Base-by-base conservation (phyloP, 1,284 basidiomycete genomes). In the Tylopilus sp. region DNA sequence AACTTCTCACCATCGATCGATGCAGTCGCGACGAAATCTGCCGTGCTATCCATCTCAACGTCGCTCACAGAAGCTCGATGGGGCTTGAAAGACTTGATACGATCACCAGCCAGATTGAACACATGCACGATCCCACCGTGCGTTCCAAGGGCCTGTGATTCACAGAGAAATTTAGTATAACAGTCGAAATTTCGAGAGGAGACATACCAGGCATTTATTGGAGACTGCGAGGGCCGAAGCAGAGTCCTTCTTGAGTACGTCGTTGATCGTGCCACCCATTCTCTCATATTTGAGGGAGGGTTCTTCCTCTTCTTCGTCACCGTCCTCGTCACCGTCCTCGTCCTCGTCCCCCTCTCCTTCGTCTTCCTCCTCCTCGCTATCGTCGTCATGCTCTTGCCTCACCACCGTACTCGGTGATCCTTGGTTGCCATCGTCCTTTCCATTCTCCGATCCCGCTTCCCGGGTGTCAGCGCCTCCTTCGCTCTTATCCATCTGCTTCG, bases 41-140 rank as follows among this genome's bases (percentile, higher is more conserved):
- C 85, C 1, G 88, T 88, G 44, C 79, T 73, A 67, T 98, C 95
- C 61, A 99, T 77, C 44, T 81, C 81, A 33, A 98, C 83, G 63
- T 93, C 92, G 43, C 85, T 82, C 46, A 99, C 78, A 17, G 88
- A 90, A 0, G 95, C 95, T n/a, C 85, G 77, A 64, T 99, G 96
- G 3, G 91, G 89, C 56, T 92, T 85, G 67, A 88, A 96, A 6
- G 91, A 93, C 71, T 93, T 94, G 69, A 95, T 78, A 45, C 90
- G 83, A 53, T 85, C 81, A 9, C 94, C 92, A 20, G 81, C 71
- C 46, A 91, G 77, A 64, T 87, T 88, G 10, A 97, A 74, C 26
- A 97, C 78, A 62, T 96, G 91, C 12, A 98, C 82, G 62, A 94
- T 87, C 30, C 96, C 96, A 44, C 80, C 82, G 66, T 98, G 94